Evolutionary conservation across 768 basidiomycete species (phyloP), one percentile per base, ranked within the genome.

Genomic region (Strobilomyces confusus): DNA sequence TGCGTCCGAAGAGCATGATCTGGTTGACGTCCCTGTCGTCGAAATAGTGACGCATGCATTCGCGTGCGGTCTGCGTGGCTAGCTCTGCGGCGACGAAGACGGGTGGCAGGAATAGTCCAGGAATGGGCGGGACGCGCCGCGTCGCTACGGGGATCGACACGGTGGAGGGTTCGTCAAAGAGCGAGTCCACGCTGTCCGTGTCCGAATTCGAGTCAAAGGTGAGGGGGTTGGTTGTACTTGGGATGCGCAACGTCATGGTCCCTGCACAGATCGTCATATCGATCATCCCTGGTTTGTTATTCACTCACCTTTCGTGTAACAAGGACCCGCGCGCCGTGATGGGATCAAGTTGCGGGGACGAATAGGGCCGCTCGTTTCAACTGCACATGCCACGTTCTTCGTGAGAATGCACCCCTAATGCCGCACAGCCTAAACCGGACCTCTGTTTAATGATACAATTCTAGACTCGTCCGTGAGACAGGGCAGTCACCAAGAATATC

Each of bases 1-100:
- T 61, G 36, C 84, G 79, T 41, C 83, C 83, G 63, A 95, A 95
- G 17, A 95, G 77, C 92, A 95, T 94, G 48, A 87, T 80, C 68
- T 95, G 92, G 63, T 95, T 90, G 44, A 81, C 74, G 40, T 71
- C 58, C 23, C 69, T 71, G 12, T 65, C 65, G 11, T 61, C 63
- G 62, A 87, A 88, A 66, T 86, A 89, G 9, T 74, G 75, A 2
- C 69, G 62, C 67, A 81, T 74, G 67, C 86, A 87, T 48, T 79
- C 79, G 12, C 67, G 63, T 46, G 74, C 63, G 30, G 84, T 71
- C 0, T 73, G 64, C 20, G 80, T 71, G 4, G 81, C 80, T 11
- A 87, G 68, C 36, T 79, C 79, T 19, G 65, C 55, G 4, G 85
- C 74, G 9, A 91, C 64, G 9, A 69, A 68, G 15, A 83, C 52